Percentiles rank a stretch among this genome's conserved stretches.
Conservation (phyloP, 1,139 yeast genomes). For the Suhomyces choctaworum region DNA sequence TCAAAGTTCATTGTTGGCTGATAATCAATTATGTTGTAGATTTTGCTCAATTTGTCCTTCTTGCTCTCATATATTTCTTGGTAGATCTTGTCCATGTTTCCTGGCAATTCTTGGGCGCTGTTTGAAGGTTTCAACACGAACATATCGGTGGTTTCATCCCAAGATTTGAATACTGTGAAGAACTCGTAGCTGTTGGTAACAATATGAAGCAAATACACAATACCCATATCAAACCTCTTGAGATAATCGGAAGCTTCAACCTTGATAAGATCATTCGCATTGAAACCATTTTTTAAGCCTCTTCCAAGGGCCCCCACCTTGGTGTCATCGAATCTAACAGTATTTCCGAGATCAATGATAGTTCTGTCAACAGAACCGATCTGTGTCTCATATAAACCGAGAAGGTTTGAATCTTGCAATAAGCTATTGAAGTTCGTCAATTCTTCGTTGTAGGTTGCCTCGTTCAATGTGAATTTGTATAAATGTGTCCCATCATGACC, state of each 20-base stretch:
- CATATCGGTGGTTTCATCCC: slow-evolving; percentile 54
- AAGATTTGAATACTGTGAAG: slow-evolving; percentile 65
- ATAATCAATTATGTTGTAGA: slow-evolving; percentile 51
- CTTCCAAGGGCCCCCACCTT: slow-evolving; percentile 81
- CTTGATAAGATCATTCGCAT: slow-evolving; percentile 54
- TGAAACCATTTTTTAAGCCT: slow-evolving; percentile 85
- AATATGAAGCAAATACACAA: slow-evolving; percentile 70
- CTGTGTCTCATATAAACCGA: slow-evolving; percentile 78
- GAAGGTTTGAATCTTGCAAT: slow-evolving; percentile 60
- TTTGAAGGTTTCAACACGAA: slow-evolving; percentile 69
- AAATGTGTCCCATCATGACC: slow-evolving; percentile 60
- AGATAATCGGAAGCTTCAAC: slow-evolving; percentile 51
- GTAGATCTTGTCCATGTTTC: slow-evolving; percentile 53
- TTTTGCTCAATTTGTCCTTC: slow-evolving; percentile 43
- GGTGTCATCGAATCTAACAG: slow-evolving; percentile 67
- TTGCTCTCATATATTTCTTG: slow-evolving; percentile 51
- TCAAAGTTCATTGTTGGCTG: slow-evolving; percentile 54
- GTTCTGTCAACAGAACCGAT: slow-evolving; percentile 71
- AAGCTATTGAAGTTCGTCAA: slow-evolving; percentile 58
- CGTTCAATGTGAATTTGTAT: slow-evolving; percentile 69
- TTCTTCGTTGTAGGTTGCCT: slow-evolving; percentile 58
- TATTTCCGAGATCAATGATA: slow-evolving; percentile 73
- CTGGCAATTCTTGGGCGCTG: slow-evolving; percentile 64
- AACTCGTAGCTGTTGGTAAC: slow-evolving; percentile 78
- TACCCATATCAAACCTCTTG: slow-evolving; percentile 55